phyloP scores from a whole-genome alignment of 75 land plant species.

The Picea glauca region DNA sequence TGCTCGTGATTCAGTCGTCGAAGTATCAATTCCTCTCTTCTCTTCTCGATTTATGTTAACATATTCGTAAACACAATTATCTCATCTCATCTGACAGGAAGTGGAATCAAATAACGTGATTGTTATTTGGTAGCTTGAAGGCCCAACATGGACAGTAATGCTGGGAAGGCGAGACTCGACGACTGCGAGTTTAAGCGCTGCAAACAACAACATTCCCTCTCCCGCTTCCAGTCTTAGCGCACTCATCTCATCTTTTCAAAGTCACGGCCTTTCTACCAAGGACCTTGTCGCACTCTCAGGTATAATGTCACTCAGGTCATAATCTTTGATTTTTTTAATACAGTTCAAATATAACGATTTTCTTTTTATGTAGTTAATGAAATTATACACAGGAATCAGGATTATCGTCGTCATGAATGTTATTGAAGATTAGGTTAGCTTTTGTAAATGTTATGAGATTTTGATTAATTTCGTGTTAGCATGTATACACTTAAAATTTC shows the following conservation, averaged over 20 bases:
- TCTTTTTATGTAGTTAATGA: too few relatives aligned
- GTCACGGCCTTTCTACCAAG: conserved; percentile 43
- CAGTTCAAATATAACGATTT: too few relatives aligned
- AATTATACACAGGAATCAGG: too few relatives aligned
- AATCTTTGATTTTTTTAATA: too few relatives aligned
- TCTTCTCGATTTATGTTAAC: conserved; percentile 10
- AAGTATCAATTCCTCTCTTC: neutral
- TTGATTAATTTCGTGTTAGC: too few relatives aligned
- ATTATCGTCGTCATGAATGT: too few relatives aligned
- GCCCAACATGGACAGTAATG: conserved; percentile 65
- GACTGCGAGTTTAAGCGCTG: conserved; percentile 47
- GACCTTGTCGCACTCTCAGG: conserved; percentile 80
- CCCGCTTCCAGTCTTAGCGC: conserved; percentile 34
- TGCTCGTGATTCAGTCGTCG: conserved; percentile 49
- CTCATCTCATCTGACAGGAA: too few relatives aligned
- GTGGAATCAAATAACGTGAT: neutral
- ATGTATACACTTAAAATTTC: too few relatives aligned
- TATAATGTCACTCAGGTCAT: neutral
- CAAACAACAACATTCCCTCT: conserved; percentile 46
- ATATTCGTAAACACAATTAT: neutral
- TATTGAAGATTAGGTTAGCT: too few relatives aligned
- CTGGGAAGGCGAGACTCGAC: conserved; percentile 63
- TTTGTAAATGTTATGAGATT: too few relatives aligned
- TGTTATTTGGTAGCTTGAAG: conserved; percentile 46
- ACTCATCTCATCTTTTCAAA: conserved; percentile 41